phyloP scores from a whole-genome alignment of 768 basidiomycete species.

The Rossbeevera mucosa region DNA sequence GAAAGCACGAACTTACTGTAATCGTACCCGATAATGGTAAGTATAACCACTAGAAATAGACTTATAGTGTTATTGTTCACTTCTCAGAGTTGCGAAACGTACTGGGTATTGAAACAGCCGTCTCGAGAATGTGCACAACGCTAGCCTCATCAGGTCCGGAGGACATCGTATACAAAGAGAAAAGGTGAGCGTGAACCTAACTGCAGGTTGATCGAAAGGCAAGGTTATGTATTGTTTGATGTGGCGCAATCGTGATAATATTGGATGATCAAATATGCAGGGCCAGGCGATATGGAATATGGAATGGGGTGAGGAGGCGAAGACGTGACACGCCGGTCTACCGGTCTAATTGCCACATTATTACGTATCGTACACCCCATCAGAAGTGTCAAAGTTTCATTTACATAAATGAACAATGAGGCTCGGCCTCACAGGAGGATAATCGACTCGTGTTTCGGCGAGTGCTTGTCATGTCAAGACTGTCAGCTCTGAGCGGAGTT shows the following conservation, averaged over 20 bases:
- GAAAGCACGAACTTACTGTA: constrained; percentile 5
- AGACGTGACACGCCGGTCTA: background rate
- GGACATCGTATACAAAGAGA: background rate
- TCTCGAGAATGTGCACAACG: background rate
- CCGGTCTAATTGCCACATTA: background rate
- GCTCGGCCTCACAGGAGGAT: background rate
- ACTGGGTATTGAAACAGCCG: background rate
- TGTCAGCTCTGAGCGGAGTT: background rate
- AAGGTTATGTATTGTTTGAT: background rate
- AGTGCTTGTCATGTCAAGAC: background rate
- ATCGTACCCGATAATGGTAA: constrained; percentile 11
- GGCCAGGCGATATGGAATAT: background rate
- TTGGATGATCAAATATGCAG: no score
- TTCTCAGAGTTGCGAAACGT: background rate
- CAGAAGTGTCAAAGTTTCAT: background rate
- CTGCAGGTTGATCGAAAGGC: background rate
- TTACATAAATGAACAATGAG: background rate
- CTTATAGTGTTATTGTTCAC: background rate
- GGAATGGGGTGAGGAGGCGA: background rate
- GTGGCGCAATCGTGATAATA: no score
- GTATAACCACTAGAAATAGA: constrained; percentile 1
- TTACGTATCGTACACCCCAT: background rate
- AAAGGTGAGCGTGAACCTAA: background rate
- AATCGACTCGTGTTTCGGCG: background rate
- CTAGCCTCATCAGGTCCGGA: background rate